Conservation (phyloP, 768 basidiomycete species). For the Strobilomyces echinocephalus region DNA sequence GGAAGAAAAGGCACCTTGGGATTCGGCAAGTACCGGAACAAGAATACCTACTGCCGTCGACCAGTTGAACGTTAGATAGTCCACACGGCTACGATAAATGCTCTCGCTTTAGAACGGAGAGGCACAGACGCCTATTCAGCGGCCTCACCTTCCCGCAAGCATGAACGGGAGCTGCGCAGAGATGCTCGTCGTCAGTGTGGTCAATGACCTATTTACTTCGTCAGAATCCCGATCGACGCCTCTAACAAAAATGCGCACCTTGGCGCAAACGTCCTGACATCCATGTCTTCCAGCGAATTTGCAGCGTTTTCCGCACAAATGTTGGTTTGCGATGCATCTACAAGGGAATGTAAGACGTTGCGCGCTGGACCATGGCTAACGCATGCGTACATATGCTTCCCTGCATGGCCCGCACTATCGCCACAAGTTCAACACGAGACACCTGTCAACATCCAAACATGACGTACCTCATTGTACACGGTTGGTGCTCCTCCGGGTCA, state of each 20-base stretch:
- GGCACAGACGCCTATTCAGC: no score
- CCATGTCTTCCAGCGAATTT: constrained; percentile 42
- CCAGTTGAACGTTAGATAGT: constrained; percentile 28
- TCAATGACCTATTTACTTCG: constrained; percentile 35
- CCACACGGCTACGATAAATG: constrained; percentile 38
- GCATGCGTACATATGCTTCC: constrained; percentile 8
- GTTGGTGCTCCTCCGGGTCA: constrained; percentile 28
- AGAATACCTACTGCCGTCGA: constrained; percentile 32
- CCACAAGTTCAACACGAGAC: not conserved
- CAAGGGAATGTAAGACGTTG: not conserved
- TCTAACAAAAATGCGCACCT: constrained; percentile 31
- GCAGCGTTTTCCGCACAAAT: constrained; percentile 55
- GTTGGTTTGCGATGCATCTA: constrained; percentile 46
- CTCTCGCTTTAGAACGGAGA: not conserved
- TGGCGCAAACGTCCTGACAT: constrained; percentile 48
- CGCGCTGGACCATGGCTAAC: not conserved
- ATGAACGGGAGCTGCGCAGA: constrained; percentile 38
- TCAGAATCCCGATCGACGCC: not conserved
- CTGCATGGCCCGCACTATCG: constrained; percentile 50
- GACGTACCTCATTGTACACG: constrained; percentile 48
- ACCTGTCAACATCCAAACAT: not conserved
- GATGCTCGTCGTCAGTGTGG: constrained; percentile 46
- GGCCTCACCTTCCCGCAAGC: constrained; percentile 48
- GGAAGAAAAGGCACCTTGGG: constrained; percentile 32
- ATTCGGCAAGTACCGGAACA: constrained; percentile 42